phyloP scores from a whole-genome alignment of 352 stramenopile species.

The Phytopythium sindhum region DNA sequence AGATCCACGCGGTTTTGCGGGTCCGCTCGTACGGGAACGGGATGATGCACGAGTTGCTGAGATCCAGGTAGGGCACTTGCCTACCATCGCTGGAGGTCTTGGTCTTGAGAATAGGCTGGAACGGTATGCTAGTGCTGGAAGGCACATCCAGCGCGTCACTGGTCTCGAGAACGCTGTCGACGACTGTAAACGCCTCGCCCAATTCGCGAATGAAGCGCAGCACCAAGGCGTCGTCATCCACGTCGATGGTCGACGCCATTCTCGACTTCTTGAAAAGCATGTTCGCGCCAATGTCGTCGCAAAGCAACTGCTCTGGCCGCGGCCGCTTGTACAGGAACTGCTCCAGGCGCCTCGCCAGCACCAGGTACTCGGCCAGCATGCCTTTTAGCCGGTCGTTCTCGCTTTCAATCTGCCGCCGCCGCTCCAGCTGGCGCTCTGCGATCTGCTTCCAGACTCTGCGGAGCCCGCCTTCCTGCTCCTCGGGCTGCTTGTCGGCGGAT shows the following conservation, averaged over 20 bases:
- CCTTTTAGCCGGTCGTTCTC: conserved; percentile 1
- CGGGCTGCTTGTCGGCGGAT: background rate
- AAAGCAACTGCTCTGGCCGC: background rate
- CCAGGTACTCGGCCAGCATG: background rate
- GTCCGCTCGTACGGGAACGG: background rate
- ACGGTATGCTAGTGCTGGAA: background rate
- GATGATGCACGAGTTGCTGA: background rate
- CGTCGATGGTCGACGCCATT: background rate
- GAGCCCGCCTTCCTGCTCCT: background rate
- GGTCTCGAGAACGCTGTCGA: background rate
- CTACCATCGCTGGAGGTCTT: background rate
- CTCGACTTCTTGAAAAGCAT: background rate
- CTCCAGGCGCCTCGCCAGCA: background rate
- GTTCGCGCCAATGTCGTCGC: background rate
- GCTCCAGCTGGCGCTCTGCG: background rate
- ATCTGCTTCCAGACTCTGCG: background rate
- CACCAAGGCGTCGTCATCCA: background rate
- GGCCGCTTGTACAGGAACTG: conserved; percentile 5
- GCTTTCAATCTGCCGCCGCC: background rate
- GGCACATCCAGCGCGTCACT: background rate
- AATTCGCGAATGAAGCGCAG: background rate
- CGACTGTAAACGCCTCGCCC: background rate
- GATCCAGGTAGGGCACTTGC: background rate
- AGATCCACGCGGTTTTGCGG: background rate
- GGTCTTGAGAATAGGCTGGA: background rate